phyloP scores from a whole-genome alignment of 352 stramenopile species.

The Phytopythium delawarense region DNA sequence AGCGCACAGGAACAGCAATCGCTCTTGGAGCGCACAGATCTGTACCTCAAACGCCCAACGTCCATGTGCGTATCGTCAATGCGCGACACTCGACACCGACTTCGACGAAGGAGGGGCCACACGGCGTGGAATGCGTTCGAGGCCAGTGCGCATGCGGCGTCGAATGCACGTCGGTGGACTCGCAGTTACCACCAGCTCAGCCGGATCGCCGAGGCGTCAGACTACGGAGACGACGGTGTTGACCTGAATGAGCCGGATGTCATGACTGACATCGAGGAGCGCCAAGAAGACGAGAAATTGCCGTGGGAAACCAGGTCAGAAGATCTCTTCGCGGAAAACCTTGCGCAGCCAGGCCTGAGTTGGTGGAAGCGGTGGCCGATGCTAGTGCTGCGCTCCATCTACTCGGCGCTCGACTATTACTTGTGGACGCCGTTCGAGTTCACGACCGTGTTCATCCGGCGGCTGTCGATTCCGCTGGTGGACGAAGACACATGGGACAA shows the following conservation, averaged over 20 bases:
- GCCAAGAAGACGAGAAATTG: constrained; percentile 19
- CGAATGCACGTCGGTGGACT: constrained; percentile 59
- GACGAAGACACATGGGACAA: constrained; percentile 84
- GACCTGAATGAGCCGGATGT: constrained; percentile 14
- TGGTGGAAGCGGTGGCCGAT: constrained; percentile 17
- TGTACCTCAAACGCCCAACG: constrained; percentile 40
- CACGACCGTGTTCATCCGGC: constrained; percentile 56
- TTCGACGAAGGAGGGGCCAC: constrained; percentile 34
- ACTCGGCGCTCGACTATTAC: constrained; percentile 33
- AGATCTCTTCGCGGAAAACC: constrained; percentile 2
- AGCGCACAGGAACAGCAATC: constrained; percentile 35
- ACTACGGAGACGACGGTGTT: constrained; percentile 10
- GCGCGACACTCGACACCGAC: constrained; percentile 28
- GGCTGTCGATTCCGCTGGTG: constrained; percentile 72
- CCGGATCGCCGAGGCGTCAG: constrained; percentile 48
- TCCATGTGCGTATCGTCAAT: constrained; percentile 57
- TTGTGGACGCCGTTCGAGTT: constrained; percentile 75
- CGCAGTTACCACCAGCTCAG: constrained; percentile 59
- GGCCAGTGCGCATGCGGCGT: constrained; percentile 50
- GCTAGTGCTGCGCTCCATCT: constrained; percentile 16
- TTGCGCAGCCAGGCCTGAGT: constrained; percentile 18
- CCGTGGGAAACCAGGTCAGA: constrained; percentile 8
- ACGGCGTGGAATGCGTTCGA: constrained; percentile 58
- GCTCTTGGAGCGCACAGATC: constrained; percentile 53
- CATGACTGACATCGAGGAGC: constrained; percentile 11